phyloP scores from a whole-genome alignment of 2,329 filamentous ascomycete genomes.

The Didymella pinodella region DNA sequence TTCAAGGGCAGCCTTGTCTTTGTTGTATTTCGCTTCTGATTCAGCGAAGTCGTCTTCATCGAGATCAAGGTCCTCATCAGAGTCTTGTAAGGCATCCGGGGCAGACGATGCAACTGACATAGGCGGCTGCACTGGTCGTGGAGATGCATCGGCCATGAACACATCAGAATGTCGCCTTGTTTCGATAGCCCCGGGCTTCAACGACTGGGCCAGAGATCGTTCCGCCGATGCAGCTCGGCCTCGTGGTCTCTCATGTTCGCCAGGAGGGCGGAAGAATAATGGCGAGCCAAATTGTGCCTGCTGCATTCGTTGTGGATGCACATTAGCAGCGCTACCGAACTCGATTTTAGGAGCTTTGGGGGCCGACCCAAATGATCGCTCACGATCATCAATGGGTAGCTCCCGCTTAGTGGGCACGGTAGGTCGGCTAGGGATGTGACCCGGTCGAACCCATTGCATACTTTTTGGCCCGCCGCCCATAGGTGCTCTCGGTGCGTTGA shows the following conservation, averaged over 20 bases:
- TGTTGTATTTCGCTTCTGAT: conserved; percentile 57
- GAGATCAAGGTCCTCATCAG: conserved; percentile 58
- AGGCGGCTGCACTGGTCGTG: conserved; percentile 37
- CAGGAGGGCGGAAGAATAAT: conserved; percentile 26
- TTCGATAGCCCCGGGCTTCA: conserved; percentile 41
- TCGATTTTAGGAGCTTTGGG: conserved; percentile 49
- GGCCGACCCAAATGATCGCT: conserved; percentile 41
- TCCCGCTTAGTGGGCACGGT: conserved; percentile 57
- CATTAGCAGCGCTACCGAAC: conserved; percentile 24
- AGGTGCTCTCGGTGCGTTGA: conserved; percentile 42
- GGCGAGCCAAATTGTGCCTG: conserved; percentile 38
- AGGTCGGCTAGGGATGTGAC: conserved; percentile 43
- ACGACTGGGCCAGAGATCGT: conserved; percentile 28
- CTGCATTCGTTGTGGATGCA: conserved; percentile 33
- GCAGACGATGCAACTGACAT: conserved; percentile 44
- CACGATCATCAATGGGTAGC: conserved; percentile 54
- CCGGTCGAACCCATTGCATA: conserved; percentile 55
- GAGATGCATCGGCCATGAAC: conserved; percentile 46
- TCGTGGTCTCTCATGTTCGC: conserved; percentile 28
- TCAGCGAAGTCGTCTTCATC: conserved; percentile 57
- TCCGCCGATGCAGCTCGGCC: conserved; percentile 37
- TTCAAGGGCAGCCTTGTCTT: conserved; percentile 55
- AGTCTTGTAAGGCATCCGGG: conserved; percentile 49
- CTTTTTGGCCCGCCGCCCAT: conserved; percentile 47
- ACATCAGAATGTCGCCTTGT: conserved; percentile 46